Evolutionary conservation across 2,329 filamentous ascomycete species (phyloP).

Genomic region (Ophiosphaerella herpotricha): DNA sequence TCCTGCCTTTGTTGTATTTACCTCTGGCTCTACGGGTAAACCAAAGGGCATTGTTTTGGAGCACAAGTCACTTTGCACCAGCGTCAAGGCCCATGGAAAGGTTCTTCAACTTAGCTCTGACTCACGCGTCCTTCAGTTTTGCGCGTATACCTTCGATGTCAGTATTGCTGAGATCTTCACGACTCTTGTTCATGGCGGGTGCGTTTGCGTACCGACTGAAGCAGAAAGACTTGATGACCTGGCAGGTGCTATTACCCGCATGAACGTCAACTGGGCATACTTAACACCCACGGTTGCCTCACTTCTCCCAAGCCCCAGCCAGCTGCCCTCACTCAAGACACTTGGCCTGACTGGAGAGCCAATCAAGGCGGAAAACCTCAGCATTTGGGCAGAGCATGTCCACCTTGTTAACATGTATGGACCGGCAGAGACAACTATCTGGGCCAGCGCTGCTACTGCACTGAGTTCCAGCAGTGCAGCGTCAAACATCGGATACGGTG

Average conservation of each 20-base stretch:
- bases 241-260: conserved; percentile 51
- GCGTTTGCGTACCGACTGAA: conserved; percentile 61
- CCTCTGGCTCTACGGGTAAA: conserved; percentile 1
- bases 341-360: conserved; percentile 7
- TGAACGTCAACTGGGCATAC: conserved; percentile 10
- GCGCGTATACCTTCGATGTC: conserved; percentile 49
- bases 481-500: conserved; percentile 11
- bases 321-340: conserved; percentile 5
- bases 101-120: conserved; percentile 42
- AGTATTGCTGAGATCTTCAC: conserved; percentile 57
- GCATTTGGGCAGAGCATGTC: conserved; percentile 3
- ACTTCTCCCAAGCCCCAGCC: conserved; percentile 5
- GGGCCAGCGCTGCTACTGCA: neutral
- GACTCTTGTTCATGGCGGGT: conserved; percentile 55
- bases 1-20: conserved; percentile 3
- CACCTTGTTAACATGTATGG: conserved; percentile 12
- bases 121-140: conserved; percentile 62
- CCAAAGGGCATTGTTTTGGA: conserved; percentile 4
- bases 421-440: conserved; percentile 4
- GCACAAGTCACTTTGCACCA: conserved; percentile 1
- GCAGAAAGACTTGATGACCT: conserved; percentile 57
- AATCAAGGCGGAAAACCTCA: conserved; percentile 1
- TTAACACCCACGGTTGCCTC: conserved; percentile 17
- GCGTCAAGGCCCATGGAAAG: neutral
- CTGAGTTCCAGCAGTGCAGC: neutral